These are phyloP conservation scores for Fusarium nygamai DNA, from an alignment of 2,329 filamentous ascomycete genomes.

Conservation along the genomic window DNA sequence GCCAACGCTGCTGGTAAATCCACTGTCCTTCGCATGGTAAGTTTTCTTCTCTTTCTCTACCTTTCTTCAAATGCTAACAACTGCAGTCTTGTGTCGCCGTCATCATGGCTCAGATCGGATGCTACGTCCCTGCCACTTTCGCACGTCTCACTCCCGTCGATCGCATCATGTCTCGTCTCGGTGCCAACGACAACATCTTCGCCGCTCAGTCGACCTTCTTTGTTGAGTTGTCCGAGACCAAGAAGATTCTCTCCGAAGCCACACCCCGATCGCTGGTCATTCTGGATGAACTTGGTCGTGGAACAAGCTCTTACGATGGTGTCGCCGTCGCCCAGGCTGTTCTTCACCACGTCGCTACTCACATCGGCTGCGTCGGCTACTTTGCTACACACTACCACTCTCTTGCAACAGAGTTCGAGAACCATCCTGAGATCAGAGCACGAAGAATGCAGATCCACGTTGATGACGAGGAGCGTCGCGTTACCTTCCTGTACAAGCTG, in stretches of 20 bases:
- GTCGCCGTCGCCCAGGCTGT: constrained; percentile 97
- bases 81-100: constrained; percentile 88
- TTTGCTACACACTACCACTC: constrained; percentile 99
- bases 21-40: constrained; percentile 91
- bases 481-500: constrained; percentile 96
- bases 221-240: constrained; percentile 95
- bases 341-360: constrained; percentile 92
- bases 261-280: constrained; percentile 95
- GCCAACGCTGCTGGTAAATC: constrained; percentile 98
- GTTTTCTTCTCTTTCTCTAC: constrained; percentile 38
- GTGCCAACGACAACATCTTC: constrained; percentile 99
- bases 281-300: constrained; percentile 93
- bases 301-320: constrained; percentile 94
- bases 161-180: constrained; percentile 97
- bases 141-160: constrained; percentile 91
- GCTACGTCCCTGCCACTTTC: constrained; percentile 84
- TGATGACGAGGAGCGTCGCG: constrained; percentile 81
- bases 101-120: constrained; percentile 97
- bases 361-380: constrained; percentile 93
- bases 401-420: constrained; percentile 87
- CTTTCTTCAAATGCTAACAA: constrained; percentile 27
- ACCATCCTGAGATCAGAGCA: constrained; percentile 86
- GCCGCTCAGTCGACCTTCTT: constrained; percentile 98
- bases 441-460: constrained; percentile 96
- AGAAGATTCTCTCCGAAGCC: constrained; percentile 96